Base-by-base conservation (phyloP, 2,329 filamentous ascomycete species). In the Endoconidiophora polonica region DNA sequence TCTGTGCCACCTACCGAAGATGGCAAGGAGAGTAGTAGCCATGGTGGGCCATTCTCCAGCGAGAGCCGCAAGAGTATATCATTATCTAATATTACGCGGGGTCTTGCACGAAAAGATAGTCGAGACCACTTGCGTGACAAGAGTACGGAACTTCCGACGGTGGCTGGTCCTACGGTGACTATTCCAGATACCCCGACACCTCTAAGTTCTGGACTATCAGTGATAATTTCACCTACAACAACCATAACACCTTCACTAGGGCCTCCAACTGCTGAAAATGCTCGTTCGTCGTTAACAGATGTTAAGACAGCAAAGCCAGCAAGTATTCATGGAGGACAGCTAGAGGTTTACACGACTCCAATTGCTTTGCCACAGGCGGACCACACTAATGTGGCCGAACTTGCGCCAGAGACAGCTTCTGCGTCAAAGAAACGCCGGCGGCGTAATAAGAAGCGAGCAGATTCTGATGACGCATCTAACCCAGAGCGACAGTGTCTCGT, bases 61-160 rank as follows among this genome's bases (percentile, higher is more conserved):
- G 52, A 53, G 14, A 53, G 33, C 14, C 47, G 52, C 44, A 53
- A 53, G 47, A 50, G 47, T 26, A 53, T 53, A 18, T 53, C 52
- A 2, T 45, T 53, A 33, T 50, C 48, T 2, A 53, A 53, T 39
- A 23, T 53, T 5, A 44, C 52, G 2, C 48, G 52, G 10, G 41
- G 48, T 24, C 22, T 50, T 29, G 48, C 41, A 5, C 44, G 39
- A 5, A 53, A 53, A 38, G 52, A 53, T 14, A 33, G 24, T 22
- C 44, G 36, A 9, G 51, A 53, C n/a, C 18, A 42, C 22, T 36
- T 33, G 24, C 46, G 46, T 36, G 48, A 51, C 3, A 51, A 44
- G 49, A 18, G 40, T 12, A 9, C 18, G 22, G 41, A 43, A n/a
- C 20, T 3, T 9, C 18, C 20, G 4, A 22, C 41, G 5, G 5